These are phyloP conservation scores for Gastrolobium villosum DNA, from an alignment of 306 rosid genomes.

Conservation along the genomic window DNA sequence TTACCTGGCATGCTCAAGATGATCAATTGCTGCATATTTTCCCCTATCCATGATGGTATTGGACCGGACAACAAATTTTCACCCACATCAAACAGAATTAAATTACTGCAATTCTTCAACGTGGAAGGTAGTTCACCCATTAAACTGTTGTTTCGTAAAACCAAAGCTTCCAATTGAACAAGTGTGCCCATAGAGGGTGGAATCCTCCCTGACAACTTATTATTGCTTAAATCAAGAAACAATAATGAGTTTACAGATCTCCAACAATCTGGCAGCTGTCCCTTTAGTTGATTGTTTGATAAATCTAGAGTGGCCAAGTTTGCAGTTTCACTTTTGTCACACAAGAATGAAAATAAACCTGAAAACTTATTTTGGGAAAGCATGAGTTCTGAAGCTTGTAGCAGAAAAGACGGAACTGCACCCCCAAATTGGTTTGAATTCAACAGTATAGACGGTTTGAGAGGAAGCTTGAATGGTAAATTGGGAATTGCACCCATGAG, in stretches of 20 bases:
- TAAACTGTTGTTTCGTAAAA: too few species aligned
- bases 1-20: not conserved
- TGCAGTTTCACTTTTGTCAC: not conserved
- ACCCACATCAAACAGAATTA: too few species aligned
- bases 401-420: not conserved
- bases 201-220: too few species aligned
- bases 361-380: constrained; percentile 16
- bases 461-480: not conserved
- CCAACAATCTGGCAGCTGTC: not conserved
- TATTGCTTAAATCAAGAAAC: too few species aligned
- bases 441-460: accelerated
- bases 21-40: not conserved
- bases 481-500: constrained; percentile 26
- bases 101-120: too few species aligned
- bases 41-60: constrained; percentile 34
- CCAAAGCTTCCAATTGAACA: too few species aligned
- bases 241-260: not conserved
- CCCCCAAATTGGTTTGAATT: constrained; percentile 45
- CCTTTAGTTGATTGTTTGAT: not conserved
- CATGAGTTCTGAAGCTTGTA: accelerated
- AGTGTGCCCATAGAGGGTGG: too few species aligned
- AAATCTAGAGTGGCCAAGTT: too few species aligned
- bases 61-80: too few species aligned
- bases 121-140: too few species aligned
- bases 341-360: not conserved